Evolutionary conservation across 768 basidiomycete species (phyloP).

Genomic region (Suillus lakei): DNA sequence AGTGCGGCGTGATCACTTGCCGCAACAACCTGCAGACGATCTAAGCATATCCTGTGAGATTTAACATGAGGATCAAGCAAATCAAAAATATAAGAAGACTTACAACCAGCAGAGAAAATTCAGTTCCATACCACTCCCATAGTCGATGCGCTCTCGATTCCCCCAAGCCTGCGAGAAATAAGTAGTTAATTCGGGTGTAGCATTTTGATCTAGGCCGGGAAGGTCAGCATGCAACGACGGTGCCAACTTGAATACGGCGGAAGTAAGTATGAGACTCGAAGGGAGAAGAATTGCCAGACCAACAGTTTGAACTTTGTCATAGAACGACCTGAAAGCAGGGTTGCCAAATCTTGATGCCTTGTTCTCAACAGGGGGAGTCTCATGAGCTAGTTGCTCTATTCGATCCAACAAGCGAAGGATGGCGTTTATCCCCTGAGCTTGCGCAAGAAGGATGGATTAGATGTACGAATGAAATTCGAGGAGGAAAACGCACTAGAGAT

Average conservation of each 20-base stretch:
- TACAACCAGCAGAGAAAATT: slow-evolving; percentile 98
- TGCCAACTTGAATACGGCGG: slow-evolving; percentile 46
- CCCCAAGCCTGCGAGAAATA: slow-evolving; percentile 95
- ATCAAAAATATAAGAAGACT: slow-evolving; percentile 31
- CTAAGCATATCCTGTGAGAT: slow-evolving; percentile 74
- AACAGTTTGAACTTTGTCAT: slow-evolving; percentile 80
- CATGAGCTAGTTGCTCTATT: slow-evolving; percentile 67
- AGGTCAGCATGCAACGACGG: slow-evolving; percentile 60
- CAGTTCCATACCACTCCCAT: slow-evolving; percentile 99
- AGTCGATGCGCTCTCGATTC: slow-evolving; percentile 89
- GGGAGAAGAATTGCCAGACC: slow-evolving; percentile 12
- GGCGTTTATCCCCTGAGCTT: slow-evolving; percentile 60
- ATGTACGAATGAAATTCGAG: slow-evolving; percentile 1
- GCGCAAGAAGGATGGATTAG: slow-evolving; percentile 13
- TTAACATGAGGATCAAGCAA: background rate
- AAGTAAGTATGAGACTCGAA: background rate
- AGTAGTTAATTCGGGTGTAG: slow-evolving; percentile 68
- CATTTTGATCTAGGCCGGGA: slow-evolving; percentile 59
- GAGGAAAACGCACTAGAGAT: slow-evolving; percentile 58
- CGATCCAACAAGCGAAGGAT: slow-evolving; percentile 67
- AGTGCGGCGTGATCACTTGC: slow-evolving; percentile 73
- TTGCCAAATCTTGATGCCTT: slow-evolving; percentile 94
- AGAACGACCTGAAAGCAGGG: slow-evolving; percentile 92
- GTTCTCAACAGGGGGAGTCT: slow-evolving; percentile 88
- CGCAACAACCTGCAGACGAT: slow-evolving; percentile 66